These are phyloP conservation scores for Penicillium fuscoglaucum DNA, from an alignment of 2,329 filamentous ascomycete species.

Conservation along the genomic window DNA sequence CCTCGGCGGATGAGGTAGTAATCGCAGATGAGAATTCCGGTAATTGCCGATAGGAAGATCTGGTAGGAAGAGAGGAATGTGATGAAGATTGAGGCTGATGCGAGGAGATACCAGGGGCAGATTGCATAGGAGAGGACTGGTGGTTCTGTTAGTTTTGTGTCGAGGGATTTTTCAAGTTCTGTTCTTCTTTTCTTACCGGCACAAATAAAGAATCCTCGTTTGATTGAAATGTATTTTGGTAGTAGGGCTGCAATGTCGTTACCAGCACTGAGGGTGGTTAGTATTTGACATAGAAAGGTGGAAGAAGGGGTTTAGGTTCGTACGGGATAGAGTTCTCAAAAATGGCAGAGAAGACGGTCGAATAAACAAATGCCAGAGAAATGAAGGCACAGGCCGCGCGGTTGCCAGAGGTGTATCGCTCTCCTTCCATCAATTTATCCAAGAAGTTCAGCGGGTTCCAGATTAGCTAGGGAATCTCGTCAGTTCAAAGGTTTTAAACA, in stretches of 20 bases:
- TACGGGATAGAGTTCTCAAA: conserved; percentile 46
- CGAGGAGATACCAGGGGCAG: conserved; percentile 43
- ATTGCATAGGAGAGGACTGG: conserved; percentile 36
- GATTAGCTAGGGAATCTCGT: conserved; percentile 24
- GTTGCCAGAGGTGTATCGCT: conserved; percentile 37
- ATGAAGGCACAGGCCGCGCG: conserved; percentile 46
- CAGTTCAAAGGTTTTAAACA: background rate
- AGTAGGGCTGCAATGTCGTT: conserved; percentile 42
- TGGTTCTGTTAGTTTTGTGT: background rate
- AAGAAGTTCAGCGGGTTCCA: conserved; percentile 42
- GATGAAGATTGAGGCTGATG: conserved; percentile 40
- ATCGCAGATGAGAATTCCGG: conserved; percentile 46
- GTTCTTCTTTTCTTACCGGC: conserved; percentile 14
- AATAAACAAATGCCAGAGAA: conserved; percentile 45
- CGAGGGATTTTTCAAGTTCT: background rate
- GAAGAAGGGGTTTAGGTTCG: background rate
- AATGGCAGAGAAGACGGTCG: conserved; percentile 47
- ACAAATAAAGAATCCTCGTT: conserved; percentile 44
- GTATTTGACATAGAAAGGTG: background rate
- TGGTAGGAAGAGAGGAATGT: conserved; percentile 47
- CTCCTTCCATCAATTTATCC: conserved; percentile 37
- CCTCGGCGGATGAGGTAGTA: conserved; percentile 46
- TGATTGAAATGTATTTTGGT: conserved; percentile 44
- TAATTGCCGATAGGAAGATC: conserved; percentile 42
- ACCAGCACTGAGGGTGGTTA: conserved; percentile 29